Evolutionary conservation across 192 early-diverging fungal genomes (phyloP), one percentile per base, ranked within the genome.

Genomic region (Funneliformis geosporum): DNA sequence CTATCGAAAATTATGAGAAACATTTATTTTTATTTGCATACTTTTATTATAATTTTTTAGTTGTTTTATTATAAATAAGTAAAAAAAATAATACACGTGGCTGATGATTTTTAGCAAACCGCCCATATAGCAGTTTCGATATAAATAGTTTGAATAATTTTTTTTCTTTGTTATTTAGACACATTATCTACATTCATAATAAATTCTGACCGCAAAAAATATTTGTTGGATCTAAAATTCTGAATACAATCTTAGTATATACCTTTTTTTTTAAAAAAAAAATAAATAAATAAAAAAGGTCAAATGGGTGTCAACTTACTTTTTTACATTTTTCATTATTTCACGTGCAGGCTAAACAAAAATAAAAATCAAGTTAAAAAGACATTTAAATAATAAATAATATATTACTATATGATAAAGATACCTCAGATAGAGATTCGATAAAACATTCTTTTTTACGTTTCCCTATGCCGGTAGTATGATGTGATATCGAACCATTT

Each of bases 181-280:
- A 33, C 33, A 33, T 33, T 33, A 2, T 33, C 33, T 33, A 33
- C 33, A 60, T 60, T 71, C 27, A 71, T 73, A 74, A 33, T 74
- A 74, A 74, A 59, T 74, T 74, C 23, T 74, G 47, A n/a, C 21
- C 40, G 18, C 73, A 74, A 50, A 74, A 74, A 21, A 74, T 40
- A 59, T 74, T 74, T 74, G 73, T 60, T 33, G 73, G 73, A 74
- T 74, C 47, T 6, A 74, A 39, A 59, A 27, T 74, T 33, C 47
- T 74, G 18, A 28, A 59, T 27, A 74, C 16, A 16, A 21, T 60
- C 8, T 21, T 69, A 43, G 8, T 25, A 69, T 42, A 69, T 43
- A 2, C 33, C 28, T 8, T 28, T 65, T 7, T 25, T 1, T 28
- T 65, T n/a, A 50, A 72, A 44, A 3, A 46, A 50, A 23, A 25